Base-by-base conservation (phyloP, 495 filamentous ascomycete genomes). In the Aspergillus sclerotioniger region DNA sequence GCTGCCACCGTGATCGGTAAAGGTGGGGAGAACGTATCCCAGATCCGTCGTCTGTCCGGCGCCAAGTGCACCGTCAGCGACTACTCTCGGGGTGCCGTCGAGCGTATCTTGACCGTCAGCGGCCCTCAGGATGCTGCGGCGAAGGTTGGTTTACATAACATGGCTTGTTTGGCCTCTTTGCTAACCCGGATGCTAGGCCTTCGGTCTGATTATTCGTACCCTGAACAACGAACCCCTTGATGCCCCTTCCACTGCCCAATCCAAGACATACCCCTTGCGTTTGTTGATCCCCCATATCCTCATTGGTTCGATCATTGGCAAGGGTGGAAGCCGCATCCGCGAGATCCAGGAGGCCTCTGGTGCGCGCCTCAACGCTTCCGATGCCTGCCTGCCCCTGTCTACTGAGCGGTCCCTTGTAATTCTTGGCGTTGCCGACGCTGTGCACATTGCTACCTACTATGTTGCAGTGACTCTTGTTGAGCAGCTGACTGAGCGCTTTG, bases 31-130 rank as follows among this genome's bases (percentile, higher is more conserved):
- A 98, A 98, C 70, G 94, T 98, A 54, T 92, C 92, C 58, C 87
- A 92, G 71, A 96, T 98, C 62, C 86, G 94, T 57, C 88, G 87
- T 67, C 79, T 91, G 78, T 95, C 95, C 9, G 90, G 88, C 63
- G 94, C 94, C 61, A 98, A 97, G 76, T 98, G 94, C 78, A 98
- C 95, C 32, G 92, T 98, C 61, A 96, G 92, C 77, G 94, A 98
- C 71, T 98, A 98, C 67, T 87, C 93, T 65, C 89, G 95, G 64
- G 94, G 94, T 61, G 93, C 94, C 33, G 91, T 97, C 28, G 94
- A 98, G 74, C 88, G 94, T 68, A 97, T 98, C 62, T 77, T 98
- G 66, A 98, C 94, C 31, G 95, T 98, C 53, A 96, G 91, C 74
- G 94, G 94, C 56, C 83, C 86, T 57, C 93, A 97, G 55, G 94